Evolutionary conservation across 2,329 filamentous ascomycete genomes (phyloP).

Genomic region (Chrysoporthe puriensis): DNA sequence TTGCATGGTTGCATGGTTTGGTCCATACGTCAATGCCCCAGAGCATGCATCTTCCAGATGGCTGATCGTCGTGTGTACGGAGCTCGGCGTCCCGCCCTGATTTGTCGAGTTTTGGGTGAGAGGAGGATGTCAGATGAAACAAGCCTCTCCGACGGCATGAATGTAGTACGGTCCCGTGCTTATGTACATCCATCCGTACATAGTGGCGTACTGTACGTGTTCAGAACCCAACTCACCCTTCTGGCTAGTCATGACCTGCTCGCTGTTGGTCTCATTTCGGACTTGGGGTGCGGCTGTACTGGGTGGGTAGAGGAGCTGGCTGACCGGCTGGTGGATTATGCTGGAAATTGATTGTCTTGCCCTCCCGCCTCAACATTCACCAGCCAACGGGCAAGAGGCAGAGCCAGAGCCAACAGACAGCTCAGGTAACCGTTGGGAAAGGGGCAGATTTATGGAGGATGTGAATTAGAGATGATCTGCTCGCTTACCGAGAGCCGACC

Average conservation of each 20-base stretch:
- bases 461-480: conserved; percentile 19
- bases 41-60: not conserved
- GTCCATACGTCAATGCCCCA: not conserved
- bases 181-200: not conserved
- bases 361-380: too few relatives aligned
- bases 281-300: not conserved
- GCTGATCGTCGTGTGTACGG: too few relatives aligned
- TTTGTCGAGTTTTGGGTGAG: not conserved
- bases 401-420: not conserved
- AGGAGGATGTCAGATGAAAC: conserved; percentile 12
- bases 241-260: too few relatives aligned
- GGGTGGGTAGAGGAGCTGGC: not conserved
- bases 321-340: too few relatives aligned
- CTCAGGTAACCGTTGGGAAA: not conserved
- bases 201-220: not conserved
- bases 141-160: conserved; percentile 6
- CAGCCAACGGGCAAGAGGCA: too few relatives aligned
- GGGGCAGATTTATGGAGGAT: conserved; percentile 5
- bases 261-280: not conserved
- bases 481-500: conserved; percentile 26
- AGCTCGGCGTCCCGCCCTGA: not conserved
- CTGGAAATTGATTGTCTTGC: too few relatives aligned
- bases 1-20: too few relatives aligned
- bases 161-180: conserved; percentile 1
- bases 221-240: not conserved